phyloP scores from a whole-genome alignment of 805 yeast genomes.

The Candida michaelii region DNA sequence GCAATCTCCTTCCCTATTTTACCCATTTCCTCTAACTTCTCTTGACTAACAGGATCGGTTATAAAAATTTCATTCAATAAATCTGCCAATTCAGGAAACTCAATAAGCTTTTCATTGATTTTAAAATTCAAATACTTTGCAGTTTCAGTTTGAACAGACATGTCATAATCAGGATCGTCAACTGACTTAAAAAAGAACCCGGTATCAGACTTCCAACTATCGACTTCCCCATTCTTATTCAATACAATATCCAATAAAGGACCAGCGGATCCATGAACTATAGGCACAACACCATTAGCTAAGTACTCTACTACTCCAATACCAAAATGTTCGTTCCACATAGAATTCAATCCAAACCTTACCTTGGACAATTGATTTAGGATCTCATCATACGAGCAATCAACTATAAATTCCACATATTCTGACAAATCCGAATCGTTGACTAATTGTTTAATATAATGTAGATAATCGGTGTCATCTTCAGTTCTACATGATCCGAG shows the following conservation, averaged over 20 bases:
- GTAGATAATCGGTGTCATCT: slow-evolving; percentile 62
- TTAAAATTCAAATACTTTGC: slow-evolving; percentile 8
- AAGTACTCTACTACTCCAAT: slow-evolving; percentile 93
- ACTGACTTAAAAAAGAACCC: slow-evolving; percentile 79
- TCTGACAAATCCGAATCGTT: slow-evolving; percentile 27
- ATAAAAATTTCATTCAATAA: slow-evolving; percentile 46
- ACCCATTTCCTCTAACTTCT: slow-evolving; percentile 42
- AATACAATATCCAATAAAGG: slow-evolving; percentile 85
- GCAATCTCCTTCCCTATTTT: slow-evolving; percentile 46
- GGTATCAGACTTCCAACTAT: slow-evolving; percentile 44
- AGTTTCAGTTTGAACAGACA: background rate
- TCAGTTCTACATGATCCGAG: slow-evolving; percentile 82
- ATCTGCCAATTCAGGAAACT: slow-evolving; percentile 48
- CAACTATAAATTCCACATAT: slow-evolving; percentile 59
- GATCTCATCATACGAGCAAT: slow-evolving; percentile 70
- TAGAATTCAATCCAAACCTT: slow-evolving; percentile 83
- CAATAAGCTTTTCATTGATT: background rate
- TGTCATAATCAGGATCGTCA: slow-evolving; percentile 67
- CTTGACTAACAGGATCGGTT: slow-evolving; percentile 28
- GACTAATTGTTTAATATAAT: slow-evolving; percentile 42
- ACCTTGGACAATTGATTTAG: slow-evolving; percentile 52
- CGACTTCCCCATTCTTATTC: slow-evolving; percentile 12
- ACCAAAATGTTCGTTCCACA: slow-evolving; percentile 99
- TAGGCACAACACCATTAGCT: slow-evolving; percentile 81
- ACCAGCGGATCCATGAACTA: slow-evolving; percentile 95